Conservation (phyloP, 2,329 filamentous ascomycete genomes). For the Hypoxylon sp. region DNA sequence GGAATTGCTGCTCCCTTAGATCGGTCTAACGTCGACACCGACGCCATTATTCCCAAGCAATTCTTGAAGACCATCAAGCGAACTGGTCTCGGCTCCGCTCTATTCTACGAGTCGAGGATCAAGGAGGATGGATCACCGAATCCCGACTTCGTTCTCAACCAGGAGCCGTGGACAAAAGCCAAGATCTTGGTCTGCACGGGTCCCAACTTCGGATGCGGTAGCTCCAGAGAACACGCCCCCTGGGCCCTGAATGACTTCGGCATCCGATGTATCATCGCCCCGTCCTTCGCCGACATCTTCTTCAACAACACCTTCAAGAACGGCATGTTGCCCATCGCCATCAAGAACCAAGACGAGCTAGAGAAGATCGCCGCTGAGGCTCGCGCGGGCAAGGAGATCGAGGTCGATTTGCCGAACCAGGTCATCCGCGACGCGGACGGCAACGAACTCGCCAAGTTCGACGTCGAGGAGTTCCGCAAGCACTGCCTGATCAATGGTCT, state of each 20-base stretch:
- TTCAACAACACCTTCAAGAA: slow-evolving; percentile 99
- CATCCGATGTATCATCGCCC: slow-evolving; percentile 92
- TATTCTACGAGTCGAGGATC: slow-evolving; percentile 89
- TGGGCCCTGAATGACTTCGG: slow-evolving; percentile 98
- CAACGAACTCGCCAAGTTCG: slow-evolving; percentile 80
- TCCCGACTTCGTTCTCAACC: slow-evolving; percentile 87
- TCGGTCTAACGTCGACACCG: slow-evolving; percentile 94
- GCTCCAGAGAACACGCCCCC: slow-evolving; percentile 92
- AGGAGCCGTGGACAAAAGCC: slow-evolving; percentile 83
- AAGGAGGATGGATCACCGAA: slow-evolving; percentile 80
- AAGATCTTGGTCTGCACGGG: slow-evolving; percentile 95
- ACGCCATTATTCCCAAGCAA: slow-evolving; percentile 99
- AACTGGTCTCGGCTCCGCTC: slow-evolving; percentile 87
- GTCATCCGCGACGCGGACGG: slow-evolving; percentile 82
- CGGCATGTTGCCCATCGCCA: slow-evolving; percentile 91
- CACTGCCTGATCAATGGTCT: slow-evolving; percentile 94
- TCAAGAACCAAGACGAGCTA: slow-evolving; percentile 75
- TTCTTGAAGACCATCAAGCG: slow-evolving; percentile 99
- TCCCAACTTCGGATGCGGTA: slow-evolving; percentile 94
- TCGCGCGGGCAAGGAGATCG: slow-evolving; percentile 82
- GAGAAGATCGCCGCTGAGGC: slow-evolving; percentile 82
- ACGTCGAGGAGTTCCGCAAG: slow-evolving; percentile 93
- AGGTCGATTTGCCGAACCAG: slow-evolving; percentile 90
- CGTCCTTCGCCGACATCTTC: slow-evolving; percentile 88
- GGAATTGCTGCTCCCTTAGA: slow-evolving; percentile 91